Conservation (phyloP, 2,329 filamentous ascomycete species). For the Penicillium frequentans region DNA sequence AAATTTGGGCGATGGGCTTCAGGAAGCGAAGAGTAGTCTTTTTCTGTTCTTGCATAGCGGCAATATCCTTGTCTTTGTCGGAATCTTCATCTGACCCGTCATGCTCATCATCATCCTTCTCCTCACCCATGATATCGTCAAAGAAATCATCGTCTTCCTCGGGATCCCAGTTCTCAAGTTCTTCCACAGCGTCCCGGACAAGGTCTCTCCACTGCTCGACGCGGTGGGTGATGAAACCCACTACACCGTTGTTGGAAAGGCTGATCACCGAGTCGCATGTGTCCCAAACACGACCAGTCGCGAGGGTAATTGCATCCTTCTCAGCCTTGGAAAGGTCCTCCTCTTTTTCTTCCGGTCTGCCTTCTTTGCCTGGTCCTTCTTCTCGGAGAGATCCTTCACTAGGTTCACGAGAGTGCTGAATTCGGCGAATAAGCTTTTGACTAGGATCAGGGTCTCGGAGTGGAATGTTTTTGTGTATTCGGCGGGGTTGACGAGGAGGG, state of each 20-base stretch:
- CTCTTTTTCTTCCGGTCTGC: slow-evolving; percentile 23
- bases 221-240: slow-evolving; percentile 68
- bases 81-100: slow-evolving; percentile 17
- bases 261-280: slow-evolving; percentile 72
- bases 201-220: slow-evolving; percentile 73
- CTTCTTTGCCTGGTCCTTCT: slow-evolving; percentile 44
- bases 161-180: slow-evolving; percentile 85
- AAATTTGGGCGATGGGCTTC: slow-evolving; percentile 45
- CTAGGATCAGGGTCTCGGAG: slow-evolving; percentile 62
- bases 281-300: slow-evolving; percentile 80
- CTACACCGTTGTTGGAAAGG: slow-evolving; percentile 66
- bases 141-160: slow-evolving; percentile 63
- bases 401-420: slow-evolving; percentile 60
- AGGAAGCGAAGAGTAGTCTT: slow-evolving; percentile 43
- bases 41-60: slow-evolving; percentile 41
- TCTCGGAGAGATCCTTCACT: slow-evolving; percentile 52
- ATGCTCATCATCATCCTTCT: slow-evolving; percentile 18
- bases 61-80: slow-evolving; percentile 27
- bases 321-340: slow-evolving; percentile 28
- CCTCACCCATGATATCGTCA: slow-evolving; percentile 36
- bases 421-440: slow-evolving; percentile 62
- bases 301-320: slow-evolving; percentile 59
- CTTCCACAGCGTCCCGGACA: slow-evolving; percentile 78
- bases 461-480: slow-evolving; percentile 65
- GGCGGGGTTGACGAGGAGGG: slow-evolving; percentile 62